Base-by-base conservation (phyloP, 2,329 filamentous ascomycete species). In the Epichloe brachyelytri region DNA sequence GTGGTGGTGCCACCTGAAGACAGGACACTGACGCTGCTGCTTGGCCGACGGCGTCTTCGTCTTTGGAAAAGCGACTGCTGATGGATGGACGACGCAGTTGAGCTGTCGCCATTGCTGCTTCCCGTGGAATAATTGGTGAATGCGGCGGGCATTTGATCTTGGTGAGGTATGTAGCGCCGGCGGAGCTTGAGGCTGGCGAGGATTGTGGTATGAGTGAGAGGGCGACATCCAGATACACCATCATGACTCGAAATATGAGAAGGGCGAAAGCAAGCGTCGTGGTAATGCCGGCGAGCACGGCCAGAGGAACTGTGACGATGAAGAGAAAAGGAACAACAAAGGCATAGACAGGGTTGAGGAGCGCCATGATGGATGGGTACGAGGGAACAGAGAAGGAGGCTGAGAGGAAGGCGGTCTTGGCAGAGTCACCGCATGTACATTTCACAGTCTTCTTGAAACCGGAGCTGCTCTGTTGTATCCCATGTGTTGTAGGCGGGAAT, bases 141-240 rank as follows among this genome's bases (percentile, higher is more conserved):
- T 50, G 55, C 11, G 52, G 59, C 45, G 10, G 49, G 43, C 36
- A 33, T 6, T 12, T 39, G 45, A 20, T 47, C 17, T 10, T 49
- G 30, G 33, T 15, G 49, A 3, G 5, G 50, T 48, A 51, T 49
- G 36, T 47, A 61, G 53, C 57, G 61, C 49, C 56, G 60, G 20
- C 62, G 66, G 40, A 59, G 58, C 48, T 63, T 62, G 53, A 67
- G 64, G 53, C 70, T 68, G 50, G 70, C 66, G 30, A 85, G 63
- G 77, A 76, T 49, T 77, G 76, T 5, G 76, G 74, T 2, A 84
- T 60, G 3, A 83, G 68, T 7, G 77, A 78, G 19, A 79, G 63
- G 43, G 71, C 75, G 48, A 86, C 70, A 59, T 85, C 80, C 54
- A 83, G 65, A 60, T 85, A 85, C 51, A 85, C 75, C 48, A 83